A percentile compares a stretch with the other conserved stretches of the same genome.
Conservation (phyloP, 2,329 filamentous ascomycete genomes). For the Lecanosticta acicola region DNA sequence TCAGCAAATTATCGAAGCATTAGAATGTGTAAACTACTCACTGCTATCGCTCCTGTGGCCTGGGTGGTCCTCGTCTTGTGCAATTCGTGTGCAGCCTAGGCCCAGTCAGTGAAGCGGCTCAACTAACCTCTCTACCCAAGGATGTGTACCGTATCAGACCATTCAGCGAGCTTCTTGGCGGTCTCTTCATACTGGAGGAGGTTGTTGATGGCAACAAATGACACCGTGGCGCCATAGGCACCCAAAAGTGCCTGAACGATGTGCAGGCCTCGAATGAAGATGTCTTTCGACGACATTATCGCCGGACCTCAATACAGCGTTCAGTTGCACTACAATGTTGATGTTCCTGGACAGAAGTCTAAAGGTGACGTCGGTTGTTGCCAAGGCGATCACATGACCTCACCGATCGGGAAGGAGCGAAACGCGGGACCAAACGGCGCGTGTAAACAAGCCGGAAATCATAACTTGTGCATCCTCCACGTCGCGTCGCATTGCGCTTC, state of each 20-base stretch:
- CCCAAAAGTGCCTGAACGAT: conserved; percentile 37
- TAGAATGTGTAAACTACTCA: conserved; percentile 21
- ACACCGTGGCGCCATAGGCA: conserved; percentile 41
- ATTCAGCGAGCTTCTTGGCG: conserved; percentile 41
- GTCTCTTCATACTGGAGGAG: conserved; percentile 44
- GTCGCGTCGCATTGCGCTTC: conserved; percentile 2
- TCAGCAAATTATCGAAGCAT: background rate
- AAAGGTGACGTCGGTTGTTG: conserved; percentile 3
- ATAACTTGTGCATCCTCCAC: conserved; percentile 3
- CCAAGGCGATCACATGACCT: conserved; percentile 1
- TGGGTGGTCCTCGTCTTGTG: conserved; percentile 44
- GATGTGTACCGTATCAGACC: conserved; percentile 29
- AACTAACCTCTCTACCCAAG: no score
- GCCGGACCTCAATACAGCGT: no score
- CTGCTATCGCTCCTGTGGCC: conserved; percentile 36
- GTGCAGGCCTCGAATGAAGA: conserved; percentile 31
- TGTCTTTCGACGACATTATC: conserved; percentile 1
- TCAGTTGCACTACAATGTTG: no score
- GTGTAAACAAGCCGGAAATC: conserved; percentile 2
- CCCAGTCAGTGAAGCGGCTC: no score
- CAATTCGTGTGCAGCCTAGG: conserved; percentile 39
- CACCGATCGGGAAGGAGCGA: background rate
- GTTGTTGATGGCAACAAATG: conserved; percentile 41
- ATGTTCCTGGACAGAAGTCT: background rate
- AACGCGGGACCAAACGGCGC: background rate